Base-by-base conservation (phyloP, 2,329 filamentous ascomycete species). In the Epichloe sylvatica region DNA sequence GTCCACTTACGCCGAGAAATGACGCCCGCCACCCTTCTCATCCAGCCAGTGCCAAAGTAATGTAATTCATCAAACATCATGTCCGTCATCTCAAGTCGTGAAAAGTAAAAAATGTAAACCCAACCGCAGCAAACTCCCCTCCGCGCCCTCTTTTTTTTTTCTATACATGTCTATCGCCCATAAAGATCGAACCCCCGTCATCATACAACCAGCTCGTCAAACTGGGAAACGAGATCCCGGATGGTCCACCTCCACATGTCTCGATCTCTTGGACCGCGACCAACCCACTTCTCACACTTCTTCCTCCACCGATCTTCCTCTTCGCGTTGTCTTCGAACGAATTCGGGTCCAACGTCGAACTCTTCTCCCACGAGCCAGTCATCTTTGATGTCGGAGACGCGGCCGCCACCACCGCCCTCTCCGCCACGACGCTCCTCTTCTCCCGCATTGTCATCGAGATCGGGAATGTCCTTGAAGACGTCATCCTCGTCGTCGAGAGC, bases 271-370 rank as follows among this genome's bases (percentile, higher is more conserved):
- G 70, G 66, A 46, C 76, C 74, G 55, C 75, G 69, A 47, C 76
- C 76, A 55, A 91, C 78, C 92, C 92, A 98, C 60, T 79, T 82
- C 62, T 86, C 83, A 57, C 91, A 91, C 68, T 90, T 91, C 64
- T 83, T 82, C 57, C 84, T 77, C 92, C 92, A 98, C 53, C 86
- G 77, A 45, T 87, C 83, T 68, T 98, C 92, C 67, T 98, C 92
- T 60, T 91, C 88, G 52, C 86, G 78, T 62, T 97, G 91, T 54
- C 90, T 76, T 58, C 83, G 77, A 54, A 97, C 83, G 62, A 97
- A 98, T 64, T 94, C 88, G 3, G 91, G 92, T 0, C 92, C 92
- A 50, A 98, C 88, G 62, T 98, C 92, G 60, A 98, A 98, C 64
- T 98, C 92, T 67, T 98, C 92, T 47, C 88, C 88, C 12, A 96